These are phyloP conservation scores for Murraya koenigii DNA, from an alignment of 345 rosid genomes.

Conservation along the genomic window DNA sequence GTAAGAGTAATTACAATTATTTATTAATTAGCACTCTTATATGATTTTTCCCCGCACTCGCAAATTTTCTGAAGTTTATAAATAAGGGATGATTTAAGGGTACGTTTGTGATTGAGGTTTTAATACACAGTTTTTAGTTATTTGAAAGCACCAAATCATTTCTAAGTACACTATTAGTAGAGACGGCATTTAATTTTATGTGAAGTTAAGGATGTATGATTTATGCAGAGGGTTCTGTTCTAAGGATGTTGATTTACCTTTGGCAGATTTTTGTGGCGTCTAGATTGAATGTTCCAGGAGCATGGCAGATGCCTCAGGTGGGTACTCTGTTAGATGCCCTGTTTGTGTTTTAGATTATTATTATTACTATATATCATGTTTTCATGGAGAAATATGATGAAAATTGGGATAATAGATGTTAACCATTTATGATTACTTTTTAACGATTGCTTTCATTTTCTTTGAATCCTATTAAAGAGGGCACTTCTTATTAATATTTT, in stretches of 20 bases:
- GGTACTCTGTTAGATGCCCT: slow-evolving; percentile 9
- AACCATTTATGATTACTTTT: neutral
- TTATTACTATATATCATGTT: neutral
- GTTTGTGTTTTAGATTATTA: neutral
- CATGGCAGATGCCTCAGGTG: slow-evolving; percentile 99
- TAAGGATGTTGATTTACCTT: slow-evolving; percentile 6
- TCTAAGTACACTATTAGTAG: neutral
- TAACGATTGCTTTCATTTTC: neutral
- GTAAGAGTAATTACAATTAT: no score
- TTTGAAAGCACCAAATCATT: no score
- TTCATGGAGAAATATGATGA: neutral
- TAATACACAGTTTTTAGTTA: neutral
- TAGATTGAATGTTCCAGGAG: slow-evolving; percentile 97
- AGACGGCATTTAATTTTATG: neutral
- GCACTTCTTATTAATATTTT: neutral
- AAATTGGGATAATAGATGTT: neutral
- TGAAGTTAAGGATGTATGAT: neutral
- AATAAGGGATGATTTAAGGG: neutral
- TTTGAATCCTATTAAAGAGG: neutral
- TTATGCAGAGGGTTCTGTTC: neutral
- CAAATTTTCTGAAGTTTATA: no score
- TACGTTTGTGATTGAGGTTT: neutral
- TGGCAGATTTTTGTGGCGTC: slow-evolving; percentile 92
- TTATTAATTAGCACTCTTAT: neutral
- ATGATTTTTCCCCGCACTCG: no score